Percentiles rank a stretch among this genome's conserved stretches.
These are phyloP conservation scores for Corinectria fuckeliana DNA, from an alignment of 2,329 filamentous ascomycete genomes.

Conservation along the genomic window DNA sequence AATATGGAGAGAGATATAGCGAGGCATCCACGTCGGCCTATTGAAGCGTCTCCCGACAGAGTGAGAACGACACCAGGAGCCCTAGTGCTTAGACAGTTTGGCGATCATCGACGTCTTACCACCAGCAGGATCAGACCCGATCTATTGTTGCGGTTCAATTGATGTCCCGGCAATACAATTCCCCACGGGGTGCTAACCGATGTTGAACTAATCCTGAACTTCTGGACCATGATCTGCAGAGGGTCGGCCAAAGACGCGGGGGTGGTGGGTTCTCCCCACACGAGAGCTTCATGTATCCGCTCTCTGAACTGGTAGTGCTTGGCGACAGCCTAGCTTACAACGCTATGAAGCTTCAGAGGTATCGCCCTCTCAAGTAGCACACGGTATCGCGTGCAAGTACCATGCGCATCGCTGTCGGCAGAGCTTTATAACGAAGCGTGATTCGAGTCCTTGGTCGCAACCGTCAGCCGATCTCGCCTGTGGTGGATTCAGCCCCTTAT, in stretches of 20 bases:
- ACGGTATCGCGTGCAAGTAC: neutral
- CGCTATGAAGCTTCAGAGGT: neutral
- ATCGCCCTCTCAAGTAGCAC: neutral
- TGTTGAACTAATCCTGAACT: neutral
- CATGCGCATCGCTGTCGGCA: neutral
- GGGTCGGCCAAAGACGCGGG: neutral
- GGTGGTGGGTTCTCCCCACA: constrained; percentile 8
- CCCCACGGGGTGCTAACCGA: neutral
- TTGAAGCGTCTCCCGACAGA: neutral
- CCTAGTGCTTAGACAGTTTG: neutral
- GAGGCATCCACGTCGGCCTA: too few species aligned
- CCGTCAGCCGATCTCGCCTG: neutral
- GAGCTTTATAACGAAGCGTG: neutral
- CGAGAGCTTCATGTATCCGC: neutral
- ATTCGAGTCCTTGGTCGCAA: neutral
- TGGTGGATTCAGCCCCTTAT: constrained; percentile 7
- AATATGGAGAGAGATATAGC: too few species aligned
- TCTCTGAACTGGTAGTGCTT: neutral
- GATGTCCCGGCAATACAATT: neutral
- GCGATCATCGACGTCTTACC: neutral
- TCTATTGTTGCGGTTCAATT: neutral
- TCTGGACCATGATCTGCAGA: constrained; percentile 6
- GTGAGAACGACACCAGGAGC: neutral
- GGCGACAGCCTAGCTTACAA: neutral
- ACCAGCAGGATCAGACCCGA: neutral